Evolutionary conservation across 228 moss, liverwort and hornwort species (phyloP).

Genomic region (Sphagnum magellanicum): DNA sequence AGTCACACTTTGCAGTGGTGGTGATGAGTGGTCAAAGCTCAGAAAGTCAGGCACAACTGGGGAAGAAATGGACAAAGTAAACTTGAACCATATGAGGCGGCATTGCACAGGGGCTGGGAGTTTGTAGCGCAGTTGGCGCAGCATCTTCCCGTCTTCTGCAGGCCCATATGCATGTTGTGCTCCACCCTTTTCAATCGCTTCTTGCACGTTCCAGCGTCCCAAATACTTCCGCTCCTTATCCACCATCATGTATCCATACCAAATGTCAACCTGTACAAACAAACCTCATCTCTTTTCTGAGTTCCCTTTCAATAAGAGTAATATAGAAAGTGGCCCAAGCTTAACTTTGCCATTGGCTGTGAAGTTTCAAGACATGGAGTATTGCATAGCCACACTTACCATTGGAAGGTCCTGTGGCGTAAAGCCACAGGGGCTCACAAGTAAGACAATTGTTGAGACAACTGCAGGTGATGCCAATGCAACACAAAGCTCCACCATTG

Average conservation of each 20-base stretch:
- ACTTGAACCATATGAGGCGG: constrained; percentile 75
- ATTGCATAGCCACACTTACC: constrained; percentile 33
- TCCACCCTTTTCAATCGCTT: constrained; percentile 38
- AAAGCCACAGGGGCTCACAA: constrained; percentile 69
- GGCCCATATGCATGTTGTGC: constrained; percentile 34
- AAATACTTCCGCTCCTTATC: constrained; percentile 66
- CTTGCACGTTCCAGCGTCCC: constrained; percentile 70
- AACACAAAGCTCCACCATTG: constrained; percentile 44
- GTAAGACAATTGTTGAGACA: constrained; percentile 67
- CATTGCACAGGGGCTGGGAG: constrained; percentile 55
- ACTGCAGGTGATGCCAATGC: constrained; percentile 44
- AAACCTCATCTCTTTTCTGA: not conserved
- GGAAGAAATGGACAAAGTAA: constrained; percentile 36
- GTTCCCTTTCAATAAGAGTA: not conserved
- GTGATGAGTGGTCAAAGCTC: constrained; percentile 50
- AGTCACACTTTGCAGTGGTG: constrained; percentile 14
- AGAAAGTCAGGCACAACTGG: constrained; percentile 66
- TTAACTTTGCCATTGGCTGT: not conserved
- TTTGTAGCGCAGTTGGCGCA: constrained; percentile 61
- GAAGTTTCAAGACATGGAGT: not conserved
- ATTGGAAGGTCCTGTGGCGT: constrained; percentile 60
- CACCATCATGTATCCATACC: constrained; percentile 69
- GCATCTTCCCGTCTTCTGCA: constrained; percentile 25
- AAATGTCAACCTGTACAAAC: constrained; percentile 68
- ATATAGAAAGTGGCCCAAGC: not conserved